Percentiles rank a stretch among this genome's conserved stretches.
Evolutionary conservation across 768 basidiomycete species (phyloP).

Genomic region (Hemileccinum impolitum): DNA sequence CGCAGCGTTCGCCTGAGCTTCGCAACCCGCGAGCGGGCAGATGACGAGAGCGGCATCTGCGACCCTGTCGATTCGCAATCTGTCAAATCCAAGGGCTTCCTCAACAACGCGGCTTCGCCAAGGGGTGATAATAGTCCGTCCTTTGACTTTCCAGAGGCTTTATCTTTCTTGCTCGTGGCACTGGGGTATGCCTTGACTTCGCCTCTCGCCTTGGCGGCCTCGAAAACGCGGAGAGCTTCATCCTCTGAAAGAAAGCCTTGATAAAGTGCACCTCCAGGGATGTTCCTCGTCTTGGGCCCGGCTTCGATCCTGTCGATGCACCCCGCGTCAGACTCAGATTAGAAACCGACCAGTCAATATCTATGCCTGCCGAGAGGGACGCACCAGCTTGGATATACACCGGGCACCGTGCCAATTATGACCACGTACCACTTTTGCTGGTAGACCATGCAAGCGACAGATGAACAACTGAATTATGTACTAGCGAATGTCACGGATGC

Average conservation of each 20-base stretch:
- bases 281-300: conserved; percentile 39
- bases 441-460: conserved; percentile 10
- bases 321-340: neutral
- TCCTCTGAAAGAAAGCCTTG: conserved; percentile 43
- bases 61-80: neutral
- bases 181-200: conserved; percentile 23
- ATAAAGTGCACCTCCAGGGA: conserved; percentile 40
- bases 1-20: conserved; percentile 9
- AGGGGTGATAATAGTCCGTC: conserved; percentile 16
- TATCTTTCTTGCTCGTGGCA: neutral
- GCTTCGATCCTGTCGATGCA: conserved; percentile 42
- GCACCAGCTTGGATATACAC: conserved; percentile 30
- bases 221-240: conserved; percentile 37
- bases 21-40: conserved; percentile 1
- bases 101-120: conserved; percentile 13
- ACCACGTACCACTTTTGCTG: conserved; percentile 30
- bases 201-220: conserved; percentile 27
- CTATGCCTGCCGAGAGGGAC: conserved; percentile 17
- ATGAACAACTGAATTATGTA: neutral
- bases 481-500: conserved; percentile 17
- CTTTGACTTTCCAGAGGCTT: neutral
- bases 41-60: conserved; percentile 1
- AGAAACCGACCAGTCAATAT: conserved; percentile 23
- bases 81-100: conserved; percentile 4
- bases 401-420: conserved; percentile 23